These are phyloP conservation scores for Exophiala lecanii-corni DNA, from an alignment of 2,329 filamentous ascomycete genomes.

Conservation along the genomic window DNA sequence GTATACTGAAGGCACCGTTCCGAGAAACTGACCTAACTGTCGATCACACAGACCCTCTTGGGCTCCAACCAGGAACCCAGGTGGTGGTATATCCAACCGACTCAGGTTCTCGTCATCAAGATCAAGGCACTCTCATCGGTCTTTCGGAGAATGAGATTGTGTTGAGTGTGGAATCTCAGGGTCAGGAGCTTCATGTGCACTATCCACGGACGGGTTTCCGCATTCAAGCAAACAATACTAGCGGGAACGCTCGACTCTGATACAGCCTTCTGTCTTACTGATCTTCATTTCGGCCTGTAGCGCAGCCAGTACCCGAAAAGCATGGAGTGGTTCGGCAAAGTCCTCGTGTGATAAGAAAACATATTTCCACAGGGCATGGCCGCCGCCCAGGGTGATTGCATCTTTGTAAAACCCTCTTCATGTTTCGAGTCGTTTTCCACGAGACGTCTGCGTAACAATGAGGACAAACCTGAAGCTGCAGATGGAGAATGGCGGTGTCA, in stretches of 20 bases:
- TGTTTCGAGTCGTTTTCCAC: too few relatives aligned
- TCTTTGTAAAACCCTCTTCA: too few relatives aligned
- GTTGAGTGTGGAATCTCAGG: slow-evolving; percentile 46
- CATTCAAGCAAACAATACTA: slow-evolving; percentile 18
- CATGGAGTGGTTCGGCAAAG: too few relatives aligned
- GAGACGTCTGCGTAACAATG: too few relatives aligned
- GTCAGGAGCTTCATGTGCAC: slow-evolving; percentile 51
- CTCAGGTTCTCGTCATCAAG: slow-evolving; percentile 55
- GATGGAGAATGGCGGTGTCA: too few relatives aligned
- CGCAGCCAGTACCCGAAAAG: too few relatives aligned
- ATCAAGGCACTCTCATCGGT: slow-evolving; percentile 53
- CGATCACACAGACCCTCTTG: slow-evolving; percentile 49
- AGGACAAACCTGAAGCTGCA: too few relatives aligned
- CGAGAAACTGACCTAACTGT: slow-evolving; percentile 43
- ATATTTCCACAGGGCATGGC: too few relatives aligned
- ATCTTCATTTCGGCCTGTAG: too few relatives aligned
- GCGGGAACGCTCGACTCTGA: slow-evolving; percentile 17
- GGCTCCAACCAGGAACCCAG: slow-evolving; percentile 49
- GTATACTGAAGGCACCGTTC: slow-evolving; percentile 45
- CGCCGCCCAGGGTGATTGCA: too few relatives aligned
- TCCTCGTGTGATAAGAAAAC: too few relatives aligned
- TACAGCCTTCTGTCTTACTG: too few relatives aligned
- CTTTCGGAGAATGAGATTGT: slow-evolving; percentile 54
- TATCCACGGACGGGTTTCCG: slow-evolving; percentile 49
- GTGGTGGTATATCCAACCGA: slow-evolving; percentile 62